phyloP scores from a whole-genome alignment of 345 rosid species.

The Eucalyptus urophylla region DNA sequence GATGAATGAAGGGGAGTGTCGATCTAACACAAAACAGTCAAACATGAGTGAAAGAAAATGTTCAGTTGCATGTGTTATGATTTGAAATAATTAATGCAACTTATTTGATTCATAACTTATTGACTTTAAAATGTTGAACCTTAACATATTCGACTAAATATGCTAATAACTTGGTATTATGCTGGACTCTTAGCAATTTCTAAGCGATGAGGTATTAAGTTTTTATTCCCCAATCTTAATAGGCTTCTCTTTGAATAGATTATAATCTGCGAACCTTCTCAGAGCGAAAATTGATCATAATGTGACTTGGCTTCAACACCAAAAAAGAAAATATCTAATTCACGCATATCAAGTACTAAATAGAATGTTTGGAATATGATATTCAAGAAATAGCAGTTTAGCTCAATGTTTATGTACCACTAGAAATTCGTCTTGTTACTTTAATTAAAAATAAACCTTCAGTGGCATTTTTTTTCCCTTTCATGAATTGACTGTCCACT shows the following conservation, averaged over 20 bases:
- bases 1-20: neutral
- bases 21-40: neutral
- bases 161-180: neutral
- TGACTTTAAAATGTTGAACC: no score
- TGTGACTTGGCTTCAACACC: neutral
- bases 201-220: neutral
- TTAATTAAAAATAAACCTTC: neutral
- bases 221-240: neutral
- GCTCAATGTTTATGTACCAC: neutral
- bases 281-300: neutral
- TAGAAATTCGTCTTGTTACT: neutral
- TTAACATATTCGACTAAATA: no score
- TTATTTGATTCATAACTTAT: neutral
- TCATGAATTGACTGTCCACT: neutral
- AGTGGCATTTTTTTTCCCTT: neutral
- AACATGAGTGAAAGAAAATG: neutral
- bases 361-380: neutral
- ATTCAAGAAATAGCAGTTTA: neutral
- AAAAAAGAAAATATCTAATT: no score
- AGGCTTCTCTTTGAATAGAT: neutral
- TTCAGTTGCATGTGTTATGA: neutral
- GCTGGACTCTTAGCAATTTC: neutral
- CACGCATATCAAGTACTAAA: neutral
- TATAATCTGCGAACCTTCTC: no score
- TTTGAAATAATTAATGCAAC: neutral